Evolutionary conservation across 495 filamentous ascomycete genomes (phyloP), one percentile per base, ranked within the genome.

Genomic region (Terfezia claveryi): DNA sequence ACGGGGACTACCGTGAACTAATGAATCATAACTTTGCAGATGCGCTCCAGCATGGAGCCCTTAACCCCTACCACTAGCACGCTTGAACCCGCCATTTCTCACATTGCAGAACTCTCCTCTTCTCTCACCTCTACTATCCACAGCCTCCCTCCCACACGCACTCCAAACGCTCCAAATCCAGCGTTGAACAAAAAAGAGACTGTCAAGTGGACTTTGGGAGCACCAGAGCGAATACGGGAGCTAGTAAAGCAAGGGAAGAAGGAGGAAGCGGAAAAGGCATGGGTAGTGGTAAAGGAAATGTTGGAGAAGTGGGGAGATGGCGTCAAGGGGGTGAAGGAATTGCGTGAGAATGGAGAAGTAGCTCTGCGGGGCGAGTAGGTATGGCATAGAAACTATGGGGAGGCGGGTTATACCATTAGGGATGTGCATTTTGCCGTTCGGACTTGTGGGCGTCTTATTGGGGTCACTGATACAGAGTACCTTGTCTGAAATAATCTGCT

Each of bases 81-180:
- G 8, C 69, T 95, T 32, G 78, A 81, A 50, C 77, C 80, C 32
- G 81, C 85, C 8, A 82, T 95, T 62, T 75, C 74, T 0, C 82
- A 84, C 64, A 85, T 95, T 55, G 89, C 85, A 51, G 78, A 82
- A 67, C 81, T 80, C 54, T 85, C 87, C 14, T 76, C 73, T 14
- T 70, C 71, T 27, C 71, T 94, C 58, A 79, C 73, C 38, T 32
- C 27, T 32, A 32, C 27, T 4, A 32, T 32, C 27, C 69, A 68
- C 56, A 70, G 70, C 56, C 55, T 82, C 23, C 73, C 77, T 68
- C 66, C 0, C 58, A 67, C 3, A 61, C 1, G 60, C 62, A 36
- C 52, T 63, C 37, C 54, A 36, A 64, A 68, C 50, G 64, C 67
- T 54, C 68, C 64, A 36, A 58, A 58, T 23, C 56, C 56, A 8